These are phyloP conservation scores for Macrolepiota albuminosa DNA, from an alignment of 768 basidiomycete genomes.

Conservation along the genomic window DNA sequence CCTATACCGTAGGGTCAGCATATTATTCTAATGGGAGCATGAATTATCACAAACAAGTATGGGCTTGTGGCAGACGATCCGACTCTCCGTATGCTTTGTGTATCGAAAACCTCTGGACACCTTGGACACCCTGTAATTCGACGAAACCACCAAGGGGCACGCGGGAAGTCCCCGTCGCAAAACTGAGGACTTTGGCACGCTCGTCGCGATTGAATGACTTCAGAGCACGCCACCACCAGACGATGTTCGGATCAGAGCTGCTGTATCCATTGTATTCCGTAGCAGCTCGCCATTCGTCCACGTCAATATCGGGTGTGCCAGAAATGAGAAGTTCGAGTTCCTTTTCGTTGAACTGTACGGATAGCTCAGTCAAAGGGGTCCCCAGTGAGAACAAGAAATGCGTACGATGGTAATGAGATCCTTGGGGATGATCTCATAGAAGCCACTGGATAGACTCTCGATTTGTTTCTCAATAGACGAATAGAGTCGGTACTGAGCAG, in stretches of 20 bases:
- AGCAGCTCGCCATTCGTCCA: constrained; percentile 94
- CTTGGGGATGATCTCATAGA: constrained; percentile 98
- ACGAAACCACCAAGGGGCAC: constrained; percentile 94
- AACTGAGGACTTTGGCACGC: constrained; percentile 93
- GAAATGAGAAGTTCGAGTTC: constrained; percentile 93
- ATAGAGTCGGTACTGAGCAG: constrained; percentile 90
- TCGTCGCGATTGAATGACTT: constrained; percentile 98
- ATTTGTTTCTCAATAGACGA: constrained; percentile 96
- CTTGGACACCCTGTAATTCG: constrained; percentile 93
- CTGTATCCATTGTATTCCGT: constrained; percentile 89
- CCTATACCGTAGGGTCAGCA: constrained; percentile 36
- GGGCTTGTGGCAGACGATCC: constrained; percentile 83
- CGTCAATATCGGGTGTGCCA: constrained; percentile 97
- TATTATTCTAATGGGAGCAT: constrained; percentile 8
- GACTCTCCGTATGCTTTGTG: constrained; percentile 89
- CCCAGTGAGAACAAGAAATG: constrained; percentile 6
- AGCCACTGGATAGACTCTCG: constrained; percentile 81
- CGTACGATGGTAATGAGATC: constrained; percentile 90
- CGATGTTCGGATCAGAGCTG: constrained; percentile 89
- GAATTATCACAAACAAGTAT: constrained; percentile 62
- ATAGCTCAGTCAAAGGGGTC: not conserved
- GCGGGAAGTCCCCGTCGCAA: constrained; percentile 89
- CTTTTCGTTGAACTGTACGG: constrained; percentile 81
- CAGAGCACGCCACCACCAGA: constrained; percentile 99
- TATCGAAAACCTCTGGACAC: constrained; percentile 92